These are phyloP conservation scores for Fusarium sp. DNA, from an alignment of 2,329 filamentous ascomycete species.

Conservation along the genomic window DNA sequence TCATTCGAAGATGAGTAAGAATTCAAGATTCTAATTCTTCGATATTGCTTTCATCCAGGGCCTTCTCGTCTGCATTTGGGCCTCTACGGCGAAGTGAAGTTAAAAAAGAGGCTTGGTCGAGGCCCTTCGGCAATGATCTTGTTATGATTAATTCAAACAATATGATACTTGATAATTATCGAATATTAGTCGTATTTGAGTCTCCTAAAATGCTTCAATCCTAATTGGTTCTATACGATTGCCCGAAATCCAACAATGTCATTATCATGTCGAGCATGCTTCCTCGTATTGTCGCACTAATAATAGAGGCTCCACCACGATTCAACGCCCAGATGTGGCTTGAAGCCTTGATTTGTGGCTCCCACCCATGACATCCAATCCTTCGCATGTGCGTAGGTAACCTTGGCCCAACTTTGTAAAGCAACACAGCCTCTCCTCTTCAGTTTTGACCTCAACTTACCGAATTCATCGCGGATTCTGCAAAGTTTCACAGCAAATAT, in stretches of 20 bases:
- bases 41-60: neutral
- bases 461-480: neutral
- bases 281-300: constrained; percentile 12
- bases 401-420: constrained; percentile 3
- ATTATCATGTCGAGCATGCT: neutral
- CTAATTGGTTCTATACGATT: neutral
- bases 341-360: constrained; percentile 12
- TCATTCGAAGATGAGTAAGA: neutral
- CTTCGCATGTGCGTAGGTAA: neutral
- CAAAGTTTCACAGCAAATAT: constrained; percentile 1
- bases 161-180: neutral
- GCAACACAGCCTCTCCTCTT: neutral
- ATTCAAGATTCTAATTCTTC: neutral
- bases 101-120: neutral
- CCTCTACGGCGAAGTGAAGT: neutral
- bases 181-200: neutral
- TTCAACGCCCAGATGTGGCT: constrained; percentile 30
- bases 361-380: constrained; percentile 19
- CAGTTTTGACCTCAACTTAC: constrained; percentile 6
- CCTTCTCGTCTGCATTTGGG: neutral
- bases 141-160: neutral
- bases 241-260: neutral
- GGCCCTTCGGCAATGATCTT: neutral
- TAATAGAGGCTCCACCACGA: constrained; percentile 3
- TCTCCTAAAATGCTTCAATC: too few species aligned